These are phyloP conservation scores for Cladophialophora yegresii DNA, from an alignment of 2,329 filamentous ascomycete genomes.

Conservation along the genomic window DNA sequence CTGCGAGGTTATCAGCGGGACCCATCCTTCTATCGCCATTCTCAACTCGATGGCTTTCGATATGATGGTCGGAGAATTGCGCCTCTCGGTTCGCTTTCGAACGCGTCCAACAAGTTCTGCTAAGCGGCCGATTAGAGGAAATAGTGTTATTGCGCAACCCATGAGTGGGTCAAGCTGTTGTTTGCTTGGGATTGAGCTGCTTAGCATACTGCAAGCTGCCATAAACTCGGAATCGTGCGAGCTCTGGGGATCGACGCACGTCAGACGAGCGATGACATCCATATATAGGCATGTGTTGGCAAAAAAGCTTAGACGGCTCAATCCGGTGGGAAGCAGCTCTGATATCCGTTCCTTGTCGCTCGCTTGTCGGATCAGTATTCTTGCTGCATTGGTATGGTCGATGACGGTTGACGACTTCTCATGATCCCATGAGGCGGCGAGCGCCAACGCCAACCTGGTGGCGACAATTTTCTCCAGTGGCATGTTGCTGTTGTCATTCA, in stretches of 20 bases:
- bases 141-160: constrained; percentile 67
- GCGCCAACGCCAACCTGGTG: constrained; percentile 18
- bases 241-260: constrained; percentile 60
- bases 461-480: constrained; percentile 11
- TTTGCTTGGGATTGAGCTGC: constrained; percentile 36
- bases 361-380: constrained; percentile 16
- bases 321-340: background rate
- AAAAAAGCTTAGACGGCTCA: constrained; percentile 55
- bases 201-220: constrained; percentile 40
- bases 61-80: constrained; percentile 62
- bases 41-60: constrained; percentile 64
- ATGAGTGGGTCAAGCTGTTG: constrained; percentile 65
- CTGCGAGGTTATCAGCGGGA: constrained; percentile 55
- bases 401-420: constrained; percentile 20
- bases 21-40: constrained; percentile 61
- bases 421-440: constrained; percentile 24
- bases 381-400: constrained; percentile 21
- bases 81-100: constrained; percentile 44
- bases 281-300: constrained; percentile 72
- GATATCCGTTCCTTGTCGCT: constrained; percentile 45
- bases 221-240: constrained; percentile 55
- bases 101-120: constrained; percentile 65
- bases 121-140: constrained; percentile 67
- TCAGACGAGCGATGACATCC: constrained; percentile 70
- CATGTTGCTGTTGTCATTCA: constrained; percentile 3